Base-by-base conservation (phyloP, 1,284 basidiomycete genomes). In the Hemileia vastatrix region DNA sequence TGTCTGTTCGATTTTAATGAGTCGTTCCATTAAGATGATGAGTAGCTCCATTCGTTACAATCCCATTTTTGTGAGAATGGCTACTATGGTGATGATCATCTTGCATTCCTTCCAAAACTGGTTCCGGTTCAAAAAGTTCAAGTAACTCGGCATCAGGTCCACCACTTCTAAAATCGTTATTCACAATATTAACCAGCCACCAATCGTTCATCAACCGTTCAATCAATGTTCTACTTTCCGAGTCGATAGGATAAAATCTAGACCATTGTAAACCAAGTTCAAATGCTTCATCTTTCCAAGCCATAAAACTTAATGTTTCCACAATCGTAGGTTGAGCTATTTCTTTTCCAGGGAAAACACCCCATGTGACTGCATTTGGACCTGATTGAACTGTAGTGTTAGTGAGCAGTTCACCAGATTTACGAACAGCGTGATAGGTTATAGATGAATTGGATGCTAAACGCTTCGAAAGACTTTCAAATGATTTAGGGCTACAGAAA, bases 351-450 rank as follows among this genome's bases (percentile, higher is more conserved):
- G 95, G 94, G 82, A 97, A 99, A 4, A 95, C 91, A 68, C 94
- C 95, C 95, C 94, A 99, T 0, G 95, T 99, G 51, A 99, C 95
- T 5, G 95, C 95, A 72, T 97, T 98, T 43, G 94, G 92, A 6
- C 91, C 89, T 36, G 94, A 89, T 1, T 86, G 86, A n/a, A n/a
- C n/a, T 66, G 87, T 84, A 33, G 86, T 90, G 80, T 98, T 98
- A 57, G 93, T 96, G 60, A 85, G 82, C 70, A 97, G 82, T 73
- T 97, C 93, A 52, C 95, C 95, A 66, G 85, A 83, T 43, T 71
- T 70, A 51, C 68, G 57, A 70, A 91, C 91, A 57, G 93, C 91
- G 73, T 97, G 93, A 81, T 98, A 99, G 4, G 92, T 98, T 76
- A 96, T 88, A 70, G 87, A 84, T 63, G 84, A 83, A 72, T 97